Evolutionary conservation across 75 land plant species (phyloP), one percentile per base, ranked within the genome.

Genomic region (Sequoiadendron giganteum): DNA sequence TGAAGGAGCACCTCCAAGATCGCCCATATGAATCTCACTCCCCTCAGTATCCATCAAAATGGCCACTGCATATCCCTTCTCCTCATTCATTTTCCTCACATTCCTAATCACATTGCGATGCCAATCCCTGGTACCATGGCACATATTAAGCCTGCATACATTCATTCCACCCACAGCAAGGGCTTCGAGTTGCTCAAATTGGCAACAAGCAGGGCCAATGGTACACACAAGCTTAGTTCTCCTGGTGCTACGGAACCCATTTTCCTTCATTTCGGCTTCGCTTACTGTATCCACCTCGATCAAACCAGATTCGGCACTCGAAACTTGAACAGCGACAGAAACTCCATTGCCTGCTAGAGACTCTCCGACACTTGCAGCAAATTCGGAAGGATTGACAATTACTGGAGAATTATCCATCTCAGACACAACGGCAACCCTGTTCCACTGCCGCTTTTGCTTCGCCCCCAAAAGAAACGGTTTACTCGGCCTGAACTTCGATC

Each of bases 41-140:
- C 99, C 99, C 87, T 98, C 99, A 1, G 99, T 98, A 79, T 98
- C 99, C 99, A 97, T 95, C 99, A 98, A 95, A 42, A 98, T 88
- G 6, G 97, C 99, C 21, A 97, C 99, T 2, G 95, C 96, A 83
- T 89, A 98, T 3, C 97, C 97, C 86, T 95, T 98, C 94, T 94
- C 95, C 42, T 95, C 96, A 85, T 97, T 98, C 88, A 98, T 83
- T 90, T 93, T 89, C 85, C 99, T 90, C 54, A 97, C 95, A 7
- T 90, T 87, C 88, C 93, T 90, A 34, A 98, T 98, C 39, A 98
- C 99, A 3, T 72, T 30, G 65, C 90, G 90, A 89, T 98, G 99
- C 99, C 99, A 98, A 83, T 94, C 97, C 55, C 93, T 92, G 15
- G 96, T 95, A 39, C 99, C 99, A 56, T 98, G 99, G 88, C 99